Evolutionary conservation across 192 early-diverging fungal genomes (phyloP).

Genomic region (Backusella luteola): DNA sequence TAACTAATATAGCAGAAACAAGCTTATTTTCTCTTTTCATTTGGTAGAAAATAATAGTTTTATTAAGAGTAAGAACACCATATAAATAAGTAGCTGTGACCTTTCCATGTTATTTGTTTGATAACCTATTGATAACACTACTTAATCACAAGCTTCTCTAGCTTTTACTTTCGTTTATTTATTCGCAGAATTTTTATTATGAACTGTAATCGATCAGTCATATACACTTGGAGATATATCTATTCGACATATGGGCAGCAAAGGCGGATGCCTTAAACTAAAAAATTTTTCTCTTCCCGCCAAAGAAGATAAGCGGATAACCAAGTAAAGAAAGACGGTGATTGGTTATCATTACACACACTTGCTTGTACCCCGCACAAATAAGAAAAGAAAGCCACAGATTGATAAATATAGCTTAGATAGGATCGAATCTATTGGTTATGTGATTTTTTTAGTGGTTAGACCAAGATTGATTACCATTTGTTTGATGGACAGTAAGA

Average conservation of each 20-base stretch:
- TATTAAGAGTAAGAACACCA: background rate
- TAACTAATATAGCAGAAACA: background rate
- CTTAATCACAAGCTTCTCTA: too few species aligned
- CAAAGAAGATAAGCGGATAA: background rate
- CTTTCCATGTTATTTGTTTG: too few species aligned
- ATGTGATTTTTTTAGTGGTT: background rate
- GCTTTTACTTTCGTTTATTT: too few species aligned
- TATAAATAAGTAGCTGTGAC: too few species aligned
- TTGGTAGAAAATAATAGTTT: background rate
- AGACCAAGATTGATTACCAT: background rate
- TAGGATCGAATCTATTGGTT: background rate
- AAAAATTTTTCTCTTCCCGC: background rate
- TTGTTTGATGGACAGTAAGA: background rate
- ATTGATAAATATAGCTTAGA: slow-evolving; percentile 1
- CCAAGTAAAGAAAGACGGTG: background rate
- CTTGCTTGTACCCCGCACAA: slow-evolving; percentile 1
- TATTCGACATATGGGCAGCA: background rate
- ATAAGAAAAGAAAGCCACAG: background rate
- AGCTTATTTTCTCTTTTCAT: background rate
- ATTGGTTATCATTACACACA: background rate
- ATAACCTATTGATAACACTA: too few species aligned
- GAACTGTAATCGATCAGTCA: too few species aligned
- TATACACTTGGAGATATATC: too few species aligned
- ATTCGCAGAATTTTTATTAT: too few species aligned
- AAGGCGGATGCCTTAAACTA: background rate